Percentiles rank a stretch among this genome's conserved stretches.
Evolutionary conservation across 352 stramenopile species (phyloP).

Genomic region (Phytophthora quininea): DNA sequence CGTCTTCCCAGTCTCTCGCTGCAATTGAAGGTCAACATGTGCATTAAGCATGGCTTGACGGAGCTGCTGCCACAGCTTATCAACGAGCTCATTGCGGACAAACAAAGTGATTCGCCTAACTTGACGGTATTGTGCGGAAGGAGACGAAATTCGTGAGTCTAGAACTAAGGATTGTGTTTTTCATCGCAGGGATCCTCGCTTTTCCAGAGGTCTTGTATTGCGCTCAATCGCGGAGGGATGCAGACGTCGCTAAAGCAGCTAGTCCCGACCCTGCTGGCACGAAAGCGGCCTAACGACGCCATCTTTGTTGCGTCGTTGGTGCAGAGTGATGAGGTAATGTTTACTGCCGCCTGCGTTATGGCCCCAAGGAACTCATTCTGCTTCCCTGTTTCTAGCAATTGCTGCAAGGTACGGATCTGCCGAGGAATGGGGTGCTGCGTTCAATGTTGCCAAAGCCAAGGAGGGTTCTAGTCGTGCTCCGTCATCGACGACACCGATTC

Average conservation of each 20-base stretch:
- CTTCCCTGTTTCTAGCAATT: conserved; percentile 18
- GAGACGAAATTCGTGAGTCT: too few relatives aligned
- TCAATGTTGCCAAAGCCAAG: conserved; percentile 29
- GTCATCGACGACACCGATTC: conserved; percentile 2
- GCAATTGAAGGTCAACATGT: conserved; percentile 62
- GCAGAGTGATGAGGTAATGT: conserved; percentile 46
- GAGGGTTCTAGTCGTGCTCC: conserved; percentile 5
- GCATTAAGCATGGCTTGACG: conserved; percentile 65
- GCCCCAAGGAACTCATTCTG: background rate
- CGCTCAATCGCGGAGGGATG: conserved; percentile 43
- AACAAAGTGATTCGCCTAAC: conserved; percentile 48
- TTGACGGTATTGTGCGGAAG: conserved; percentile 37
- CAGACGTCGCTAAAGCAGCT: conserved; percentile 29
- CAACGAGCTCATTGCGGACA: conserved; percentile 11
- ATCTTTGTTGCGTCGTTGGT: conserved; percentile 61
- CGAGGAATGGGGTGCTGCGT: conserved; percentile 31
- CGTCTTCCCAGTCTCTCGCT: conserved; percentile 47
- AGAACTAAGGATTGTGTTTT: background rate
- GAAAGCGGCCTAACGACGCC: conserved; percentile 43
- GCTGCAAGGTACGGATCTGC: conserved; percentile 29
- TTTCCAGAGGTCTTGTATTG: conserved; percentile 60
- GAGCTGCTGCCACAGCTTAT: conserved; percentile 49
- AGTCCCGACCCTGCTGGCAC: conserved; percentile 20
- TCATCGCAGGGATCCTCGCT: conserved; percentile 55
- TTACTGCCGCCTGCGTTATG: background rate